Evolutionary conservation across 2,329 filamentous ascomycete genomes (phyloP), one percentile per base, ranked within the genome.

Genomic region (Beauveria sp.): DNA sequence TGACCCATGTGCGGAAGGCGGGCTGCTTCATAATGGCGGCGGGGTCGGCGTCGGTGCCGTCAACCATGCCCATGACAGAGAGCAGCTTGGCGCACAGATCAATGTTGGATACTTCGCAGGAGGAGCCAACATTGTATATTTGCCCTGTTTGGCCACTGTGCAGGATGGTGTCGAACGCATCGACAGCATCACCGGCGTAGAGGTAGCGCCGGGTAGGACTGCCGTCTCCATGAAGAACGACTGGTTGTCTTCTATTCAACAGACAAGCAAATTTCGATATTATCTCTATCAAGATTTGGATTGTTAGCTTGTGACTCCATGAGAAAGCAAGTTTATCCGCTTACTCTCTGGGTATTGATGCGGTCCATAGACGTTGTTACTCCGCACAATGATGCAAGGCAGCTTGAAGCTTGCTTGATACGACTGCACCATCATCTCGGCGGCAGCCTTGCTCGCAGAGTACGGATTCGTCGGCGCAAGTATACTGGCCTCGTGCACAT

Each of bases 361-460:
- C 24, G 90, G 90, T 0, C 90, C 90, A 69, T 93, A 95, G 34
- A 93, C 89, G 69, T 95, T 93, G 77, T 93, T 93, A 71, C 88
- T 88, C 55, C 90, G 82, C 31, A 93, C 88, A 67, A 93, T 90
- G 65, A 93, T 90, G 57, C 86, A 84, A 1, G 90, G 90, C 14
- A 95, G 79, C 72, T 89, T 88, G 79, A 92, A 93, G 73, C 87
- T 90, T 76, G 90, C 91, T 71, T 88, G 83, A 72, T 93, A 95
- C n/a, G 89, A 90, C 72, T 89, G 87, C n/a, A 93, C 89, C 69
- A 91, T 80, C 89, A 92, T 92, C 76, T 93, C 89, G 6, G 89
- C 89, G 1, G 89, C 89, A 3, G 89, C 89, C 74, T 93, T 93
- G 75, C 86, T 89, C 22, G 89, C 89, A 10, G 89, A 87, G 67